Percentiles rank a stretch among this genome's conserved stretches.
Conservation (phyloP, 768 basidiomycete species). For the Strobilomyces dryophilus region DNA sequence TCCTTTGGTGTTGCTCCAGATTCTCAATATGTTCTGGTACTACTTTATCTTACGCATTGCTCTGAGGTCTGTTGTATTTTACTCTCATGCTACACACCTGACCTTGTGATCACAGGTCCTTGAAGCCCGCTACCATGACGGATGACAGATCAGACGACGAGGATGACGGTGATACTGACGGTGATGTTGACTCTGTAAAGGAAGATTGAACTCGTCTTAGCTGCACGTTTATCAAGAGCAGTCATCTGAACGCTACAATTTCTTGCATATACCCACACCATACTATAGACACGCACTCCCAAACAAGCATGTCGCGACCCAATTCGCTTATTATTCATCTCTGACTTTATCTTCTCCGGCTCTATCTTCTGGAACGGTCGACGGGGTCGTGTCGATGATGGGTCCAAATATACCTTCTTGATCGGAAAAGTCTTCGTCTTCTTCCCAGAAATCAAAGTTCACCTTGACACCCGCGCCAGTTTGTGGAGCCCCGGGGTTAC, state of each 20-base stretch:
- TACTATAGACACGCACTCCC: conserved; percentile 5
- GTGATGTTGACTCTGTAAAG: conserved; percentile 25
- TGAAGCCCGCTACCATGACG: conserved; percentile 42
- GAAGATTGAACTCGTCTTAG: conserved; percentile 23
- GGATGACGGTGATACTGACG: conserved; percentile 41
- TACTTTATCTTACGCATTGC: conserved; percentile 77
- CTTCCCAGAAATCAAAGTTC: conserved; percentile 55
- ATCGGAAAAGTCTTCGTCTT: conserved; percentile 47
- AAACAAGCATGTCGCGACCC: not conserved
- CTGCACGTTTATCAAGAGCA: not conserved
- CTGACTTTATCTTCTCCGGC: conserved; percentile 5
- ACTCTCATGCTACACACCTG: not conserved
- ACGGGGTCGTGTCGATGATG: conserved; percentile 13
- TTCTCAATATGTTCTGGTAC: conserved; percentile 94
- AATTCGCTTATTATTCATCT: not conserved
- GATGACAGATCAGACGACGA: conserved; percentile 86
- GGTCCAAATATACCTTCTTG: conserved; percentile 37
- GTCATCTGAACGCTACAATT: conserved; percentile 1
- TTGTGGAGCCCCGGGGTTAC: conserved; percentile 19
- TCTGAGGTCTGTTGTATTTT: conserved; percentile 49
- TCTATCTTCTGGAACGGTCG: conserved; percentile 1
- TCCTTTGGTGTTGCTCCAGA: conserved; percentile 71
- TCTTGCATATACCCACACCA: conserved; percentile 5
- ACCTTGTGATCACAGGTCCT: conserved; percentile 40
- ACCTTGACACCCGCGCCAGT: conserved; percentile 42